Base-by-base conservation (phyloP, 192 early-diverging fungal species). In the Backusella mclennaniae region DNA sequence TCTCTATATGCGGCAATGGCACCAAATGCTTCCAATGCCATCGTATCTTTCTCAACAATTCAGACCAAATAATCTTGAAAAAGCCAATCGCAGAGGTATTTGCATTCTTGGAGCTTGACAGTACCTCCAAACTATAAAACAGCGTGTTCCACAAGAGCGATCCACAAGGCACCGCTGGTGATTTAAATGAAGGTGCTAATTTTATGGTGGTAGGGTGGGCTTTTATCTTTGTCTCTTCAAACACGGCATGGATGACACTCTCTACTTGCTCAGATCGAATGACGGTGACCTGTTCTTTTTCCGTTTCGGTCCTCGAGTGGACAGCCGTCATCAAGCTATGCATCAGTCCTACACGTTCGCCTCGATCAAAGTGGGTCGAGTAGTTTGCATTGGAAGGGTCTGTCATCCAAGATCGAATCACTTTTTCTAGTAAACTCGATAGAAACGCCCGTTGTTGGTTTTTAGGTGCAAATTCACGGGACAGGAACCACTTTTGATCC, bases 1-100 rank as follows among this genome's bases (percentile, higher is more conserved):
- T 66, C 4, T 63, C 39, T 19, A 93, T 79, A 42, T 89, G 76
- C 0, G 90, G 92, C 23, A 92, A 82, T 3, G 85, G 63, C 35
- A 83, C 74, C 9, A 72, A 69, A 63, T 92, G 84, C 59, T 93
- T 90, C 92, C 90, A 93, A 35, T 89, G 84, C 83, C 84, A 84
- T 33, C 88, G 80, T 39, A 92, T 81, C 73, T 89, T 86, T 39
- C 85, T 86, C 44, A 93, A 68, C 12, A 90, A 66, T 77, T 90
- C 90, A 0, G 86, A 80, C 92, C 92, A 93, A 35, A 93, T 75
- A 6, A 93, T 86, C 66, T 90, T 89, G 59, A 93, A 79, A 69
- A 91, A 91, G 2, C 89, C 89, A 76, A 92, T 89, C 19, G 88
- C 56, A 31, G 69, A 83, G 7, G 89, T 44, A 9, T 71, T 71